Conservation (phyloP, 2,329 filamentous ascomycete genomes). For the Pleurostoma richardsiae region DNA sequence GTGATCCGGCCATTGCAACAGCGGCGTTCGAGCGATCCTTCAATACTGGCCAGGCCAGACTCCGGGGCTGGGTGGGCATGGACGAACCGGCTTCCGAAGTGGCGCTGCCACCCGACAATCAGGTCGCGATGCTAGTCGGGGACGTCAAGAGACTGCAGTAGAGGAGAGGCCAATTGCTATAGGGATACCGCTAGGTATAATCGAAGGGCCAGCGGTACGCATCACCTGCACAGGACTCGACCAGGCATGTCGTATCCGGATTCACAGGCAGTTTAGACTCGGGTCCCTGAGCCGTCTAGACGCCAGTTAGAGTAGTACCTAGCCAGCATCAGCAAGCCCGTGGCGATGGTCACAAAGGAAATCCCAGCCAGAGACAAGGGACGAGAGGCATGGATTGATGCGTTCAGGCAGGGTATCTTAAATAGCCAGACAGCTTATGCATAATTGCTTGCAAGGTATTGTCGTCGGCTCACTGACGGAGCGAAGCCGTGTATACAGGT, state of each 20-base stretch:
- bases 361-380: too few relatives aligned
- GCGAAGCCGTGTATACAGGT: too few relatives aligned
- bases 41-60: constrained; percentile 13
- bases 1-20: constrained; percentile 6
- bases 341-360: too few relatives aligned
- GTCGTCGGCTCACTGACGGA: too few relatives aligned
- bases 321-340: too few relatives aligned
- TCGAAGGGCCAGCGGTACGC: not conserved
- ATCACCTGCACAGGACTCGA: not conserved
- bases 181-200: not conserved
- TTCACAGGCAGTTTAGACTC: not conserved
- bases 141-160: not conserved
- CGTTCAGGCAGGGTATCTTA: too few relatives aligned
- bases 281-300: too few relatives aligned
- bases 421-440: too few relatives aligned
- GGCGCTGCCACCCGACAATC: not conserved
- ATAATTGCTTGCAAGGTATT: too few relatives aligned
- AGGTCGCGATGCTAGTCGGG: not conserved
- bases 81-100: constrained; percentile 1
- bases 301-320: too few relatives aligned
- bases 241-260: constrained; percentile 6
- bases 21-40: constrained; percentile 15
- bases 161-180: not conserved
- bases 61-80: constrained; percentile 19
- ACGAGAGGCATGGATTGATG: too few relatives aligned